These are phyloP conservation scores for Carallia brachiata DNA, from an alignment of 345 rosid genomes.

Conservation along the genomic window DNA sequence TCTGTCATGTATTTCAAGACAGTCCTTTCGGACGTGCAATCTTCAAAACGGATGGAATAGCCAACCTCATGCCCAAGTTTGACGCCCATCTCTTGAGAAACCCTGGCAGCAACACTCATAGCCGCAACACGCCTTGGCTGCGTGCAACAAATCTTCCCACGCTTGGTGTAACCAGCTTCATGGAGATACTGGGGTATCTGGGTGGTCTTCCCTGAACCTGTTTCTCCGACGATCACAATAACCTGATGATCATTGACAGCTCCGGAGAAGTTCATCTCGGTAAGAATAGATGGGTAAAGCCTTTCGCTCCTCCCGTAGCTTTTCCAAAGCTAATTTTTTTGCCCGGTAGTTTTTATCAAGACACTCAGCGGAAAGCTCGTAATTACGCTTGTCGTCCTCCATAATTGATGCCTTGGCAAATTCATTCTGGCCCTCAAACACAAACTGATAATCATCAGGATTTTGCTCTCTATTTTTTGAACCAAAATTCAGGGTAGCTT, in stretches of 20 bases:
- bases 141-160: conserved; percentile 89
- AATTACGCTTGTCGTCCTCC: conserved; percentile 72
- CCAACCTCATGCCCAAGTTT: conserved; percentile 95
- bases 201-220: conserved; percentile 90
- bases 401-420: conserved; percentile 76
- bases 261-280: conserved; percentile 72
- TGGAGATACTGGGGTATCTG: conserved; percentile 85
- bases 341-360: conserved; percentile 28
- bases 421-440: conserved; percentile 91
- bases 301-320: conserved; percentile 86
- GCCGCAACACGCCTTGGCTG: conserved; percentile 93
- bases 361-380: no score
- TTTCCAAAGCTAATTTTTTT: conserved; percentile 68
- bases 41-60: conserved; percentile 82
- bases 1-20: conserved; percentile 85
- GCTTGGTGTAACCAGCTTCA: conserved; percentile 80
- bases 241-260: conserved; percentile 69
- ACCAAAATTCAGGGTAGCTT: conserved; percentile 76
- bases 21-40: conserved; percentile 81
- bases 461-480: conserved; percentile 38
- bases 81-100: conserved; percentile 87
- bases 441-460: conserved; percentile 43
- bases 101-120: conserved; percentile 89
- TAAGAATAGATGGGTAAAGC: conserved; percentile 77
- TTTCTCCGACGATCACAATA: conserved; percentile 86